phyloP scores from a whole-genome alignment of 352 stramenopile species.

The Phytophthora cryptogea region DNA sequence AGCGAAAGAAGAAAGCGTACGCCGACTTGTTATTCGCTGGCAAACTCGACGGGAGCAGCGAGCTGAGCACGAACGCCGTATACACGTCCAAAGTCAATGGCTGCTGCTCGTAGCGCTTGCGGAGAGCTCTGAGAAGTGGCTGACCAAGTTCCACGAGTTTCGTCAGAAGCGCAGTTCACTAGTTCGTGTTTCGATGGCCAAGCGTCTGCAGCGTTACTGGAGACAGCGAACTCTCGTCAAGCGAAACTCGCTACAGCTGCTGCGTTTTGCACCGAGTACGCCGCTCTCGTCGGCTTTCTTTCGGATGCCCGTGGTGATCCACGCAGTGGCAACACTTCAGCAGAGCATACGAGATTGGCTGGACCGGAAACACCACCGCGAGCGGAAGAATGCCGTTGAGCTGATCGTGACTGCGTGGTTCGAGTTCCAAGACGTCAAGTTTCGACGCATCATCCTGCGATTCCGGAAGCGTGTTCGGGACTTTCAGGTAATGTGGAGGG shows the following conservation, averaged over 20 bases:
- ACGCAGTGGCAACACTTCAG: conserved; percentile 51
- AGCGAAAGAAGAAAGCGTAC: conserved; percentile 42
- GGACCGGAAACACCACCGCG: conserved; percentile 18
- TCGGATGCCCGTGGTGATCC: conserved; percentile 52
- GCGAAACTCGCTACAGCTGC: conserved; percentile 25
- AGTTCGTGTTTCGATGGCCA: conserved; percentile 50
- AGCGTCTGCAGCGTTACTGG: conserved; percentile 63
- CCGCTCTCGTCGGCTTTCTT: conserved; percentile 48
- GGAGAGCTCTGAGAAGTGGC: conserved; percentile 41
- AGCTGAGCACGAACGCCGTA: conserved; percentile 34
- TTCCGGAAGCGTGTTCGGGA: conserved; percentile 76
- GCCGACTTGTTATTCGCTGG: conserved; percentile 53
- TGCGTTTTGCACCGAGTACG: conserved; percentile 22
- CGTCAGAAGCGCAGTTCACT: conserved; percentile 43
- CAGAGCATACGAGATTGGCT: conserved; percentile 50
- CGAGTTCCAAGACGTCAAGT: conserved; percentile 86
- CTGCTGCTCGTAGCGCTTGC: conserved; percentile 50
- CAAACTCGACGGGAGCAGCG: conserved; percentile 47
- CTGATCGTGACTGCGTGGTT: conserved; percentile 78
- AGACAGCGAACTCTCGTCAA: conserved; percentile 35
- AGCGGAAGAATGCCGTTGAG: conserved; percentile 32
- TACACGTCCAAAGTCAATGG: conserved; percentile 64
- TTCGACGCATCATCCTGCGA: conserved; percentile 74
- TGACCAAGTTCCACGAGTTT: conserved; percentile 48
- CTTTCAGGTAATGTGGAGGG: conserved; percentile 78